Conservation (phyloP, 371 early-diverging fungal genomes). For the Actinomucor elegans region DNA sequence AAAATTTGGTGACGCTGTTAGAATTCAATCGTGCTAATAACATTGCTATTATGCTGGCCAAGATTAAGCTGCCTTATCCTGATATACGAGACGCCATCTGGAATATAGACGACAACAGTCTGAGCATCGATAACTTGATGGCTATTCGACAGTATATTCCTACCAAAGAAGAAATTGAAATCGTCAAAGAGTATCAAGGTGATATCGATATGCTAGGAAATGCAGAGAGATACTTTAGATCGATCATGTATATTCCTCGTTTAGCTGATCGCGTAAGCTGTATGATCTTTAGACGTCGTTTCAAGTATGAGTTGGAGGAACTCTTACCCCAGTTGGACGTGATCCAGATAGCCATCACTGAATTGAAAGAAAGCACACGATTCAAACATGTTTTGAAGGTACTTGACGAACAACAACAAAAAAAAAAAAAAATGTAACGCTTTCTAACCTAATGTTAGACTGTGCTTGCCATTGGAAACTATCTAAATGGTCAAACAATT, state of each 20-base stretch:
- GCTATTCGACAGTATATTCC: slow-evolving; percentile 64
- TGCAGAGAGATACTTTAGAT: slow-evolving; percentile 65
- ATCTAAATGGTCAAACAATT: slow-evolving; percentile 74
- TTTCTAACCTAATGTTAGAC: too few relatives aligned
- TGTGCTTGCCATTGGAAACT: slow-evolving; percentile 80
- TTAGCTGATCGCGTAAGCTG: slow-evolving; percentile 67
- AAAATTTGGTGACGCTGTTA: slow-evolving; percentile 50
- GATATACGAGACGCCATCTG: slow-evolving; percentile 70
- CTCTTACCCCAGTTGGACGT: slow-evolving; percentile 49
- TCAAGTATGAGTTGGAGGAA: slow-evolving; percentile 72
- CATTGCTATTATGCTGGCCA: slow-evolving; percentile 71
- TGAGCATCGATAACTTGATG: slow-evolving; percentile 57
- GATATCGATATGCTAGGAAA: slow-evolving; percentile 63
- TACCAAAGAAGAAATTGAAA: slow-evolving; percentile 64
- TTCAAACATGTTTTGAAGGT: slow-evolving; percentile 65
- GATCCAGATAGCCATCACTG: slow-evolving; percentile 31
- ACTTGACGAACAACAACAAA: too few relatives aligned
- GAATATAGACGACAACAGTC: slow-evolving; percentile 61
- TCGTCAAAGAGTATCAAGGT: slow-evolving; percentile 67
- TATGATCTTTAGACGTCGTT: slow-evolving; percentile 73
- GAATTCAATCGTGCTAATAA: slow-evolving; percentile 66
- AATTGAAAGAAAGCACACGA: slow-evolving; percentile 29
- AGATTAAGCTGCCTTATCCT: slow-evolving; percentile 63
- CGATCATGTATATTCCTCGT: slow-evolving; percentile 72
- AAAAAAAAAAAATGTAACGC: too few relatives aligned